Evolutionary conservation across 1,139 yeast species (phyloP), one percentile per base, ranked within the genome.

Genomic region (Citeromyces hawaiiensis): DNA sequence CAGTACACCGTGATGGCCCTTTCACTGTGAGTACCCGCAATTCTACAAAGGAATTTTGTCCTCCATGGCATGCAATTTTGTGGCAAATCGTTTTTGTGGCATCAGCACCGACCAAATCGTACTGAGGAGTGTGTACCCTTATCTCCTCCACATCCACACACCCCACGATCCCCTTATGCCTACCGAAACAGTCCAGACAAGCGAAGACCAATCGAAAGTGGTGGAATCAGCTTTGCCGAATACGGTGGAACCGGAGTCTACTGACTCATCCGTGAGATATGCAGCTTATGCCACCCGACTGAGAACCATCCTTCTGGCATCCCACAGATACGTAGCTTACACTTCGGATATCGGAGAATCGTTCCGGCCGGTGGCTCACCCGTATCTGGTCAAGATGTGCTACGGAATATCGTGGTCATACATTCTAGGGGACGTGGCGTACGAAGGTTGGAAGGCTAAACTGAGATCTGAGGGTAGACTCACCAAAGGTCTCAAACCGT

Each of bases 281-380:
- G 86, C 93, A 3, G 94, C 91, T 14, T 83, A 83, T 53, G 87
- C 88, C 45, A 78, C 79, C 52, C 61, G 94, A 51, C 54, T 81
- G 40, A 65, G 87, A 56, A 76, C 85, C 27, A 77, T 83, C 46
- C 63, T 82, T 41, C 53, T 68, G 41, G 87, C 93, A 6, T 74
- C 88, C n/a, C 91, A 81, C 53, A 62, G 94, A 48, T 83, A 83
- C 52, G 85, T 83, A 19, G 94, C 94, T 2, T 83, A 83, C 57
- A 83, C 94, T 5, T 81, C 91, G 0, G 94, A 83, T 54, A 76
- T 83, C 47, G 94, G 94, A 18, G 94, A 83, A 54, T 81, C 91
- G n/a, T 83, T 83, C 59, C 68, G 94, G 41, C 94, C 94, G 0
- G 82, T 83, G 15, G 91, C 86, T 6, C 82, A 77, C 50, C 88